These are phyloP conservation scores for Catharanthus roseus DNA, from an alignment of 257 asterid genomes.

Conservation along the genomic window DNA sequence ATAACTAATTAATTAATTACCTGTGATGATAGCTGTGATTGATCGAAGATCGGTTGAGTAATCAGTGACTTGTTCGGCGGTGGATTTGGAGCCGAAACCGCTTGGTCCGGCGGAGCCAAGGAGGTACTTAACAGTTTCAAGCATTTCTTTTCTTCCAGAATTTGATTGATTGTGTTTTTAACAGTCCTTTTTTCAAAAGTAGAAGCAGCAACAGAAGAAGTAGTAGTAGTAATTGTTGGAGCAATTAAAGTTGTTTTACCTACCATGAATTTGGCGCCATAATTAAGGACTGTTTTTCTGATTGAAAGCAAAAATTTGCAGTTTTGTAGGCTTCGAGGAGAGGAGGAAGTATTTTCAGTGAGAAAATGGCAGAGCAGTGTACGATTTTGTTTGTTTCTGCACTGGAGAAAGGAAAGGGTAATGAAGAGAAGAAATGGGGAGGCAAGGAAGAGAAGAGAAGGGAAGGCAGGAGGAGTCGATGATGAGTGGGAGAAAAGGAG, in stretches of 20 bases:
- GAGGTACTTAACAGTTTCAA: constrained; percentile 67
- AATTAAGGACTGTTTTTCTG: constrained; percentile 12
- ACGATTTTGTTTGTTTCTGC: neutral
- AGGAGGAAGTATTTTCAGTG: too few relatives aligned
- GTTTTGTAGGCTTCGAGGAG: neutral
- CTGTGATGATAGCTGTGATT: constrained; percentile 82
- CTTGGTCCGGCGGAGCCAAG: constrained; percentile 75
- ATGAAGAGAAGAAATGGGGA: neutral
- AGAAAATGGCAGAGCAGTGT: constrained; percentile 13
- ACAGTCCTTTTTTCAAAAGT: too few relatives aligned
- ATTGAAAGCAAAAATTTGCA: constrained; percentile 17
- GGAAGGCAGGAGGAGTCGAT: neutral
- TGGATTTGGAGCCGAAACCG: constrained; percentile 75
- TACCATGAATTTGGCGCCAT: neutral
- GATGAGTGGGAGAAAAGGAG: neutral
- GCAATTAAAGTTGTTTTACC: neutral
- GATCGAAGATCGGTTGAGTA: constrained; percentile 43
- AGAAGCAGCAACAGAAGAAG: too few relatives aligned
- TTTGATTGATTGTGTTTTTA: neutral
- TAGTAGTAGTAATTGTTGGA: neutral
- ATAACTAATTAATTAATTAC: constrained; percentile 15
- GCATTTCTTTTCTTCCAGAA: constrained; percentile 34
- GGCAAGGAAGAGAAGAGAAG: neutral
- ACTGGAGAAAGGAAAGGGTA: too few relatives aligned
- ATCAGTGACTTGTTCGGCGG: constrained; percentile 74